Evolutionary conservation across 108 stramenopile genomes (phyloP), one percentile per base, ranked within the genome.

Genomic region (Cyclotella distinguenda): DNA sequence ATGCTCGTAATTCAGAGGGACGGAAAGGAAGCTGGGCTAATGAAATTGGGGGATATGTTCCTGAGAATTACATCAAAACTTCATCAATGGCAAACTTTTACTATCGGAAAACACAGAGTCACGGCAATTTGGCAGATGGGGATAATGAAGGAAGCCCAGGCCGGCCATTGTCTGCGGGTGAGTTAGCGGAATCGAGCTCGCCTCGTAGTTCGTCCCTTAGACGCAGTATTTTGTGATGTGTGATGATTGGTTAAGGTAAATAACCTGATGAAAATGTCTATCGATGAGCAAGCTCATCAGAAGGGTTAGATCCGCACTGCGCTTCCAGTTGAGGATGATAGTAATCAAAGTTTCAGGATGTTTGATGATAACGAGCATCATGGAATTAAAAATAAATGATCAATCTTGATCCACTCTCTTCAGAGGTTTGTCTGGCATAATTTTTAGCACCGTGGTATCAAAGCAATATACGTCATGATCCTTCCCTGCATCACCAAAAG

Each of bases 81-180:
- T 83, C 90, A n/a, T 76, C 62, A 49, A 95, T 95, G 94, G 90
- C 94, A 9, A 75, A 83, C 60, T 95, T 95, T 66, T 95, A 95
- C 53, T 95, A 95, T 56, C 82, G 89, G 12, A 84, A 84, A 33
- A 56, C 60, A 19, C 51, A 53, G n/a, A 78, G 77, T 31, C 66
- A 73, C 8, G 77, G 65, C 13, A 46, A 78, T 28, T 26, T 78
- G 15, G 28, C 38, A 30, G 46, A 36, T 9, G 64, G 28, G 3
- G 45, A 69, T 13, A 34, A 11, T 15, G 50, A 53, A 43, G 38
- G 31, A 25, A 35, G 46, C 12, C 35, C 57, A 56, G 57, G 23
- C 6, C 35, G 55, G 46, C 54, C 54, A 26, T 21, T 46, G 2
- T 52, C 50, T 52, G 50, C 50, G 1, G 28, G 50, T 12, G 30